Base-by-base conservation (phyloP, 2,329 filamentous ascomycete species). In the Penicillium thymicola region DNA sequence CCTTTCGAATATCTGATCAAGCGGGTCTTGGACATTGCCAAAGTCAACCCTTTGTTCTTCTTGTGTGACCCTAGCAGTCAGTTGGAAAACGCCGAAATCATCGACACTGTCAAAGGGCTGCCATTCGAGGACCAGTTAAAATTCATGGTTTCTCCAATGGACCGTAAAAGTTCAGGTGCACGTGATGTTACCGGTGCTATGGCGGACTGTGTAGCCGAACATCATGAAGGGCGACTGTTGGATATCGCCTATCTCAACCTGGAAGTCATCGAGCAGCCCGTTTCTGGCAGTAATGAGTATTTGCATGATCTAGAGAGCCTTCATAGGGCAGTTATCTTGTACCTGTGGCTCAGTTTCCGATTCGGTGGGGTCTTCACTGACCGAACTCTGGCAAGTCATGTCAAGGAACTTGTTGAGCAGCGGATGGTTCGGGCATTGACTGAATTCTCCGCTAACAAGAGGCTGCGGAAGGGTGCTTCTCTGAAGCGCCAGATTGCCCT, bases 311-410 rank as follows among this genome's bases (percentile, higher is more conserved):
- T 97, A 21, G 94, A 99, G 72, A 72, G 78, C 3, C 80, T 99
- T 16, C 94, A 99, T 76, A 89, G 90, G 66, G 81, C 85, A 28
- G 78, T 99, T 37, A 90, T 93, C 43, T 78, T 92, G 45, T 99
- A 97, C 70, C 81, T 96, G 2, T 99, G 94, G 94, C 80, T 99
- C 16, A 93, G 89, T 65, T 97, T 93, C 74, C 87, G 93, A 7
- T 96, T 93, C 72, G 81, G 85, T 4, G 89, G 90, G 47, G 81
- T 95, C 49, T 96, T 97, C 72, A 82, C 79, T 6, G 89, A 87
- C 61, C 85, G 93, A 65, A 79, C 79, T 0, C 79, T 96, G 42
- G 92, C 90, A 0, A 88, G 89, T 61, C 86, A 96, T 69, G 85
- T 90, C 47, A 96, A 96, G 69, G 74, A 76, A 7, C 71, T 95